A percentile compares a stretch with the other conserved stretches of the same genome.
These are phyloP conservation scores for Juglanconis juglandina DNA, from an alignment of 2,329 filamentous ascomycete genomes.

Conservation along the genomic window DNA sequence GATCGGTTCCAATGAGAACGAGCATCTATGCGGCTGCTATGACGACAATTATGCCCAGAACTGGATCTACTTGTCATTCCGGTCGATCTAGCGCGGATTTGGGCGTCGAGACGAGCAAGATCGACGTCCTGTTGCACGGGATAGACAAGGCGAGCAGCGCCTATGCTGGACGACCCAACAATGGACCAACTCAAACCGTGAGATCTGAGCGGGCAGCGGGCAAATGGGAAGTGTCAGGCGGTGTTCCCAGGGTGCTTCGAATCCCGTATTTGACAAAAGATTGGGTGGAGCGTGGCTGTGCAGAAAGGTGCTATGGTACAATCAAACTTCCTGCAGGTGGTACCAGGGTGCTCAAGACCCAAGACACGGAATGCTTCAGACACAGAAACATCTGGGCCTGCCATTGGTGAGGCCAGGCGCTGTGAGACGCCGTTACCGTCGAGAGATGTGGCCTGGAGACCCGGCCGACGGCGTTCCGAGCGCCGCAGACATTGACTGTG, in stretches of 20 bases:
- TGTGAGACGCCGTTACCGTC: background rate
- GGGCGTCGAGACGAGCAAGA: background rate
- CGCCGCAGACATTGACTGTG: background rate
- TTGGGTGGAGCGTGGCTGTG: slow-evolving; percentile 19
- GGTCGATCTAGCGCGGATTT: background rate
- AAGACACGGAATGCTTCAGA: slow-evolving; percentile 12
- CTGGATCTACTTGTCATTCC: background rate
- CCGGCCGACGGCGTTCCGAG: background rate
- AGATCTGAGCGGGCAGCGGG: background rate
- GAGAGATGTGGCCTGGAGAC: background rate
- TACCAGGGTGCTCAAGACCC: background rate
- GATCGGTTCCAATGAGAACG: background rate
- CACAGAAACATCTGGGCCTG: slow-evolving; percentile 6
- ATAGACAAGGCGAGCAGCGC: slow-evolving; percentile 3
- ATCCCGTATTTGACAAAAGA: background rate
- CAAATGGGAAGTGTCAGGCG: background rate
- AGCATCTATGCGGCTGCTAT: background rate
- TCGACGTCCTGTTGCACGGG: background rate
- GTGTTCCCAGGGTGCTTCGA: background rate
- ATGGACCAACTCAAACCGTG: background rate
- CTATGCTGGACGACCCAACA: background rate
- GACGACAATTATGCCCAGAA: background rate
- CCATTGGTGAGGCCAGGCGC: slow-evolving; percentile 10
- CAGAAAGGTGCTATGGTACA: background rate
- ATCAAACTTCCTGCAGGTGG: background rate